phyloP scores from a whole-genome alignment of 2,329 filamentous ascomycete species.

The Pezicula rhizophila region DNA sequence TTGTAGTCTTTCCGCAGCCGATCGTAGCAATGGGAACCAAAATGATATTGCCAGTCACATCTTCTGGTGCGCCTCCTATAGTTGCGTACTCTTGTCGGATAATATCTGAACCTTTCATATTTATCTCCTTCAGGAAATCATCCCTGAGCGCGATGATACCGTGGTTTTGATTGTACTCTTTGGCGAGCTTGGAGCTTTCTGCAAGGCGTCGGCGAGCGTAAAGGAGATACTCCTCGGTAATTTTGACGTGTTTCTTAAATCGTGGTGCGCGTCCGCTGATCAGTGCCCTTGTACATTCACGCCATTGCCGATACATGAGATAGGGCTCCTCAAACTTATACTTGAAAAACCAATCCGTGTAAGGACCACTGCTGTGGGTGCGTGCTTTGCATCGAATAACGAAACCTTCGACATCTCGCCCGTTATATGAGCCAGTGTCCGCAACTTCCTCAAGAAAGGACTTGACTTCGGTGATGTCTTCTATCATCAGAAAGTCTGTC shows the following conservation, averaged over 20 bases:
- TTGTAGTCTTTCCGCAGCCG: conserved; percentile 93
- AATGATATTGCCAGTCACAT: conserved; percentile 63
- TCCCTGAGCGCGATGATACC: conserved; percentile 89
- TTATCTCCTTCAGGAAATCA: conserved; percentile 77
- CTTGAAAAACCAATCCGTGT: conserved; percentile 99
- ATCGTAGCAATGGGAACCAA: conserved; percentile 90
- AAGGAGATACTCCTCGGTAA: conserved; percentile 84
- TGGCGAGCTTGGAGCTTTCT: conserved; percentile 59
- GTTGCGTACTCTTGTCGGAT: conserved; percentile 65
- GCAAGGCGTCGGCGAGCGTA: conserved; percentile 73
- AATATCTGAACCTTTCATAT: conserved; percentile 82
- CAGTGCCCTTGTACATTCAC: conserved; percentile 88
- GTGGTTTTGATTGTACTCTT: conserved; percentile 78
- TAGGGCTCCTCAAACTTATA: conserved; percentile 99
- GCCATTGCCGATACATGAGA: conserved; percentile 97
- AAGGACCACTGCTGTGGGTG: conserved; percentile 46
- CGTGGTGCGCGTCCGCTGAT: conserved; percentile 70
- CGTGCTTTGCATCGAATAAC: conserved; percentile 78
- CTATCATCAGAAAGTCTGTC: conserved; percentile 71
- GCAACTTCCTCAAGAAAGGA: conserved; percentile 77
- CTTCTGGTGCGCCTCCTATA: conserved; percentile 40
- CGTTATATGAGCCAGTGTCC: conserved; percentile 83
- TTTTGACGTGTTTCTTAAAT: conserved; percentile 79
- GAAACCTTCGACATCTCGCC: conserved; percentile 92
- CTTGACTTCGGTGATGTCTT: conserved; percentile 69